Conservation (phyloP, 2,329 filamentous ascomycete species). For the Apiospora aurea region DNA sequence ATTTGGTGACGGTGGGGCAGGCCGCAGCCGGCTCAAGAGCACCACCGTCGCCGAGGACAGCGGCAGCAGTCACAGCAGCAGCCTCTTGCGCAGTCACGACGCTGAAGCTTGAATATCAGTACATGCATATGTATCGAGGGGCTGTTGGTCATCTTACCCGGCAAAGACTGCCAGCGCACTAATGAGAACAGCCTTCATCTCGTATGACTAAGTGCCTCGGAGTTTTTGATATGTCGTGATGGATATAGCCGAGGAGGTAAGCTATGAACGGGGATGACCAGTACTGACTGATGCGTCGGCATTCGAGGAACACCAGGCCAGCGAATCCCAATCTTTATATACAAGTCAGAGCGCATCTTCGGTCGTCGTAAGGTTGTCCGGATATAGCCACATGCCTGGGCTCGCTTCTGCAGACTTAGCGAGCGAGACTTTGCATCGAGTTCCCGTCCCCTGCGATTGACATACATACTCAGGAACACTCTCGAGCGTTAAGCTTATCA, state of each 20-base stretch:
- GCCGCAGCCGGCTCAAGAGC: constrained; percentile 6
- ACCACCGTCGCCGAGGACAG: not conserved
- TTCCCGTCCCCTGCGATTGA: constrained; percentile 4
- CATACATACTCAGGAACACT: not conserved
- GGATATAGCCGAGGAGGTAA: not conserved
- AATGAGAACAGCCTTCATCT: constrained; percentile 21
- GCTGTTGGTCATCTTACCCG: not conserved
- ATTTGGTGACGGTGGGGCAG: constrained; percentile 40
- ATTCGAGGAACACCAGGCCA: not conserved
- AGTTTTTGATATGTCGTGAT: not conserved
- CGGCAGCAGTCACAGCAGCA: not conserved
- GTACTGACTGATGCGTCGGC: not conserved
- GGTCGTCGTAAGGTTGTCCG: not conserved
- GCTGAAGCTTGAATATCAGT: not conserved
- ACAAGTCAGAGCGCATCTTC: not conserved
- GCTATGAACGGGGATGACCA: not conserved
- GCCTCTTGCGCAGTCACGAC: constrained; percentile 1
- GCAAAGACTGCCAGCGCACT: not conserved
- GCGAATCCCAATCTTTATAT: not conserved
- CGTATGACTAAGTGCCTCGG: not conserved
- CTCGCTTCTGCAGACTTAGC: constrained; percentile 14
- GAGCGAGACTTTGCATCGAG: constrained; percentile 6
- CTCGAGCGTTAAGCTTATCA: constrained; percentile 7
- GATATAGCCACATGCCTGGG: not conserved
- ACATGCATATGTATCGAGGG: not conserved